Evolutionary conservation across 345 rosid species (phyloP), one percentile per base, ranked within the genome.

Genomic region (Gossypium sturtianum): DNA sequence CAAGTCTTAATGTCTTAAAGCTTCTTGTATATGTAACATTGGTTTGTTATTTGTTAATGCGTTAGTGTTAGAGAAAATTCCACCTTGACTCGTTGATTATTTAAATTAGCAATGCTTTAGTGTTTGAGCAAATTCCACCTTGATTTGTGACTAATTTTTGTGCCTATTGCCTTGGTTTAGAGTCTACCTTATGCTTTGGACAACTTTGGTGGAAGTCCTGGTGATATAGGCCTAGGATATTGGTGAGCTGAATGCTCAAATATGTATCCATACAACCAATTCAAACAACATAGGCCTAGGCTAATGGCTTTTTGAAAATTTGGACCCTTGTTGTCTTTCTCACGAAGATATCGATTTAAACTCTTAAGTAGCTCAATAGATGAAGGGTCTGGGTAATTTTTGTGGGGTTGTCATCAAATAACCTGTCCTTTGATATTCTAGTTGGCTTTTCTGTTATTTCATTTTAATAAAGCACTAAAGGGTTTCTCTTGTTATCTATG

Each of bases 401-500:
- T 20, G 2, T 70, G 47, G 60, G 16, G 17, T 70, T 51, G 23
- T 16, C 59, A 25, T 8, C 44, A 69, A 25, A 17, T 19, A 61
- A 27, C 64, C 1, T 27, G 66, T 62, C 54, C n/a, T 25, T 23
- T 48, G 9, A 27, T 47, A 60, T 49, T 49, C 23, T 13, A 12
- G 13, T 44, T 69, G 22, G 43, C 16, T 43, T 73, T 66, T 51
- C 16, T 20, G 25, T 45, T 75, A 8, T 12, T 60, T 60, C 22
- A 17, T 61, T 29, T 75, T 20, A 20, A 22, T 66, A 20, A 16
- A 25, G 9, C 16, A 22, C 7, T 66, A 2, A 49, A n/a, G 70
- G 63, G 60, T 52, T 68, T 74, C 17, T 54, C 43, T 38, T 72
- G 2, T 70, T 52, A 23, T 74, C 60, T 60, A 9, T 75, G 49